Conservation (phyloP, 73 alveolate species). For the Paramecium primaurelia region DNA sequence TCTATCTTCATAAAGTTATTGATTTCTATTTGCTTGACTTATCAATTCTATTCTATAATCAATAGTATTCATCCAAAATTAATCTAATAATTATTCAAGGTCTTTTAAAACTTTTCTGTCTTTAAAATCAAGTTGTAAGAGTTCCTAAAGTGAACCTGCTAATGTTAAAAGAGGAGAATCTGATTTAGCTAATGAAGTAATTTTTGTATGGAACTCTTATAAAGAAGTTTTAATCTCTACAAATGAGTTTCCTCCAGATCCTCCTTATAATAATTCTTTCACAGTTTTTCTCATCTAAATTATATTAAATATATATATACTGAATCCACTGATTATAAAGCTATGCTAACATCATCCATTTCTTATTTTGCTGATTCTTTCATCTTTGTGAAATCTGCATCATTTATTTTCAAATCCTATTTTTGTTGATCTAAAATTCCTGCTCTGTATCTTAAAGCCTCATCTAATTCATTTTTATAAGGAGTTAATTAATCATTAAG, state of each 20-base stretch:
- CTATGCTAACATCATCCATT: constrained; percentile 10
- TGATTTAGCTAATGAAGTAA: not conserved
- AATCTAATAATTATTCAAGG: not conserved
- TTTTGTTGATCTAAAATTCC: constrained; percentile 6
- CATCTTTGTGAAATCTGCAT: not conserved
- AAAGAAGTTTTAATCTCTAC: not conserved
- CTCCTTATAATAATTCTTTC: not conserved
- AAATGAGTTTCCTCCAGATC: constrained; percentile 8
- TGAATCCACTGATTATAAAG: not conserved
- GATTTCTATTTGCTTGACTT: not conserved
- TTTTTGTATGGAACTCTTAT: not conserved
- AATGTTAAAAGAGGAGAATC: constrained; percentile 23
- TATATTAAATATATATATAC: not conserved
- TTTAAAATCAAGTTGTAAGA: not conserved
- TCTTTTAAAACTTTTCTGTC: constrained; percentile 12
- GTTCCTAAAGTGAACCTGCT: not conserved
- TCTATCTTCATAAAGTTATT: constrained; percentile 20
- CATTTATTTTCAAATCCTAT: not conserved
- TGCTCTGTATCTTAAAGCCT: not conserved
- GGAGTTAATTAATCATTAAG: not conserved
- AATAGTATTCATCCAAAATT: constrained; percentile 37
- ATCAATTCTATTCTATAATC: not conserved
- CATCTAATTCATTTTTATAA: constrained; percentile 37
- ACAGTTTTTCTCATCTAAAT: not conserved
- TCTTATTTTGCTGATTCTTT: not conserved